Evolutionary conservation across 306 rosid species (phyloP), one percentile per base, ranked within the genome.

Genomic region (Sesbania bispinosa): DNA sequence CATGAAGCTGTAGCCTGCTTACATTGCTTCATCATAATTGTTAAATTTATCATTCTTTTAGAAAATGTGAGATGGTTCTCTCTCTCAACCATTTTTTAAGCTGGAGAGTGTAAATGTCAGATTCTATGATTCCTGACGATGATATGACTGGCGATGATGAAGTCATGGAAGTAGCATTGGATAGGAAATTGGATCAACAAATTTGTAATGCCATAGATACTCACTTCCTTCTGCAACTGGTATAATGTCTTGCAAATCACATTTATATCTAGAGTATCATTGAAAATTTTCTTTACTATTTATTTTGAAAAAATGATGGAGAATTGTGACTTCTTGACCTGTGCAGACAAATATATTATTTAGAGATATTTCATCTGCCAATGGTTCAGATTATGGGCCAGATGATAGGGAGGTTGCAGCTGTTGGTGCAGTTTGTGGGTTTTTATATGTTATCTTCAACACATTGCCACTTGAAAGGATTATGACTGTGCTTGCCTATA

Each of bases 401-500:
- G 83, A 87, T 67, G 90, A 88, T 50, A 85, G 78, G 70, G 97
- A 93, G 89, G 89, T 90, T 73, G 78, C 84, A 63, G 98, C 96
- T 67, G 88, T 93, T 66, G 96, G 98, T 63, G 91, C 93, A 36
- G 96, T 90, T 27, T 93, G 98, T 79, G 88, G 93, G 42, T 90
- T 93, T 81, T 85, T 93, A 38, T 90, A 87, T 72, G 98, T 87
- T 67, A 81, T 90, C 61, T 93, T 90, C 83, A 85, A 84, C 78
- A 84, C 90, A 46, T 82, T 93, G 71, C 97, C 97, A 51, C 85
- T 82, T 69, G 98, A 90, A 81, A 86, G 81, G 79, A 88, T 88
- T 80, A 93, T 93, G 97, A 93, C 98, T 53, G 89, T 88, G 46
- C 85, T 93, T 52, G 98, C 98, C 38, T 93, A 90, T 80, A 84